phyloP scores from a whole-genome alignment of 2,329 filamentous ascomycete genomes.

The Talaromyces sp. region DNA sequence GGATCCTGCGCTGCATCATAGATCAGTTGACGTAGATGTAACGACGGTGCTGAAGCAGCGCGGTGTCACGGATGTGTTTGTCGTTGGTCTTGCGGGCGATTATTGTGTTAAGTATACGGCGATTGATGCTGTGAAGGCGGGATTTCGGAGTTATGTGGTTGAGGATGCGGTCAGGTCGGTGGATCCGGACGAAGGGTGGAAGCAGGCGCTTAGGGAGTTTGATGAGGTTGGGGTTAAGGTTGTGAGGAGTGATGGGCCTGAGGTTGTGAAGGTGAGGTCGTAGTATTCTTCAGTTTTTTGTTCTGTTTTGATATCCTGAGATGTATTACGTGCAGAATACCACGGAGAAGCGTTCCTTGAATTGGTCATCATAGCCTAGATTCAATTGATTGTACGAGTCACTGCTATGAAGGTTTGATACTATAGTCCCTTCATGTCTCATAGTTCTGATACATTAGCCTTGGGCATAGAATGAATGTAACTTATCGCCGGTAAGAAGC shows the following conservation, averaged over 20 bases:
- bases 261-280: conserved; percentile 51
- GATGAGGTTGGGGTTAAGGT: conserved; percentile 59
- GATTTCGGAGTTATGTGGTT: conserved; percentile 73
- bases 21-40: conserved; percentile 57
- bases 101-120: conserved; percentile 86
- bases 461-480: not conserved
- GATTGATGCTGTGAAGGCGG: conserved; percentile 69
- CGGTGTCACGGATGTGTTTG: conserved; percentile 72
- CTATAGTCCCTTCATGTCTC: not conserved
- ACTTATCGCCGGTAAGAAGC: not conserved
- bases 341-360: not conserved
- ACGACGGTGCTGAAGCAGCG: conserved; percentile 54
- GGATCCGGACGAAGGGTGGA: conserved; percentile 57
- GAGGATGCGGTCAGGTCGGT: conserved; percentile 76
- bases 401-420: no score
- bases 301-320: not conserved
- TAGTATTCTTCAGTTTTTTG: not conserved
- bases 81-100: conserved; percentile 82
- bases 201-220: conserved; percentile 54
- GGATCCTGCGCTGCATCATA: conserved; percentile 31
- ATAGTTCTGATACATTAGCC: not conserved
- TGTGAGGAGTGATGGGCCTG: conserved; percentile 55
- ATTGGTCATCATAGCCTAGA: not conserved
- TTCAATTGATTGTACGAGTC: not conserved
- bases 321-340: not conserved